Base-by-base conservation (phyloP, 2,329 filamentous ascomycete species). In the Bipolaris bicolor region DNA sequence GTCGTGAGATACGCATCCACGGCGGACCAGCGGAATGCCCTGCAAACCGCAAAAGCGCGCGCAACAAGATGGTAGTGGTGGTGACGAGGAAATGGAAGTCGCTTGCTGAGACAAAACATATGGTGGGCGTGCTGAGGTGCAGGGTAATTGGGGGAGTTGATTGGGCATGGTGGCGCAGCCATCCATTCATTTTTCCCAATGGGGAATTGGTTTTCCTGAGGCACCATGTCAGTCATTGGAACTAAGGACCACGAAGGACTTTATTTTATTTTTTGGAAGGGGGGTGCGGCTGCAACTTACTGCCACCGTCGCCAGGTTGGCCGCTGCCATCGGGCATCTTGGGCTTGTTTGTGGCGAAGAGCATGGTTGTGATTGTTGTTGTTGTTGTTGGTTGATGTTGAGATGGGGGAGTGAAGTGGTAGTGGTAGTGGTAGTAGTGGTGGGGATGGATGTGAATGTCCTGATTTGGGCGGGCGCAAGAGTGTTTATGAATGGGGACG, bases 241-340 rank as follows among this genome's bases (percentile, higher is more conserved):
- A 52, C 34, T 10, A 29, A 29, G 26, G 7, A 10, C 26, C 26
- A 29, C 9, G 9, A 10, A 10, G 26, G 26, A 29, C 26, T 29
- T 29, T 29, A 29, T 29, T 29, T 29, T 29, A 29, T 29, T 29
- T 29, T 29, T 29, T 29, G 26, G 9, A 29, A 29, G 26, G 26
- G 26, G 26, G 7, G 26, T 29, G 26, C 26, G 36, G 22, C 15
- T 31, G 10, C 29, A n/a, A 66, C 66, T 63, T 61, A 69, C 67
- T 50, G 40, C 57, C 62, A 49, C 67, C 68, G 47, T 73, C 71
- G 41, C 64, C 44, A 24, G 62, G 44, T 10, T 50, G 53, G 10
- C 33, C 33, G 20, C 24, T 31, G 41, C 45, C 40, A 3, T 10
- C 11, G 29, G 44, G 31, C 16, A n/a, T 29, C 33, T 62, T 66